These are phyloP conservation scores for Cadophora sp. DNA, from an alignment of 2,329 filamentous ascomycete species.

Conservation along the genomic window DNA sequence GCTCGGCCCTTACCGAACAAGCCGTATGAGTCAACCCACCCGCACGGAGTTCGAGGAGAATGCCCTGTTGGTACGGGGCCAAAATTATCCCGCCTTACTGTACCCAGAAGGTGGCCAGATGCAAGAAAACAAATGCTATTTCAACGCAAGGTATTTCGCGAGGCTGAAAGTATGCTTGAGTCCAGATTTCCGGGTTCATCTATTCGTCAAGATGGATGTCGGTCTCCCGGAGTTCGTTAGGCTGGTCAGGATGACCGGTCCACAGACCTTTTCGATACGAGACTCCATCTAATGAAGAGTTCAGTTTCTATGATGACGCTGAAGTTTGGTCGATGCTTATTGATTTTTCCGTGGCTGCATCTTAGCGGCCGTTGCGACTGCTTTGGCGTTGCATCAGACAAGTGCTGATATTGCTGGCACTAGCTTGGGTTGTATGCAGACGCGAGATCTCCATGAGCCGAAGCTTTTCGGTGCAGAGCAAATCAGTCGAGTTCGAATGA, in stretches of 20 bases:
- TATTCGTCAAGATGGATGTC: neutral
- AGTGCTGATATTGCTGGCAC: neutral
- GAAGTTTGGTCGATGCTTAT: neutral
- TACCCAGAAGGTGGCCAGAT: neutral
- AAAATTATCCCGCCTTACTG: slow-evolving; percentile 7
- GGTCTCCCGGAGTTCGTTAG: neutral
- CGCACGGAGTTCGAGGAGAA: neutral
- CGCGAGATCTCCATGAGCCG: no score
- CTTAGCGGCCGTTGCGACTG: neutral
- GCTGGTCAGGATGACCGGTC: neutral
- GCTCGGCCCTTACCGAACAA: neutral
- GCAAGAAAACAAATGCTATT: neutral
- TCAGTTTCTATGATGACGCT: neutral
- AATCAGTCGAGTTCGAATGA: neutral
- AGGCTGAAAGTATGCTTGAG: neutral
- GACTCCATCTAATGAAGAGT: neutral
- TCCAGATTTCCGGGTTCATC: neutral
- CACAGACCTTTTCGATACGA: neutral
- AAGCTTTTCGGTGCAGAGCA: neutral
- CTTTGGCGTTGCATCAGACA: neutral
- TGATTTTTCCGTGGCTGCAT: neutral
- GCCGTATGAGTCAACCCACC: slow-evolving; percentile 1
- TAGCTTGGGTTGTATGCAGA: neutral
- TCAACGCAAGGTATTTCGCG: neutral
- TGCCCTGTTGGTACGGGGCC: neutral